Evolutionary conservation across 2,329 filamentous ascomycete species (phyloP), one percentile per base, ranked within the genome.

Genomic region (Hawksworthiomyces lignivorus): DNA sequence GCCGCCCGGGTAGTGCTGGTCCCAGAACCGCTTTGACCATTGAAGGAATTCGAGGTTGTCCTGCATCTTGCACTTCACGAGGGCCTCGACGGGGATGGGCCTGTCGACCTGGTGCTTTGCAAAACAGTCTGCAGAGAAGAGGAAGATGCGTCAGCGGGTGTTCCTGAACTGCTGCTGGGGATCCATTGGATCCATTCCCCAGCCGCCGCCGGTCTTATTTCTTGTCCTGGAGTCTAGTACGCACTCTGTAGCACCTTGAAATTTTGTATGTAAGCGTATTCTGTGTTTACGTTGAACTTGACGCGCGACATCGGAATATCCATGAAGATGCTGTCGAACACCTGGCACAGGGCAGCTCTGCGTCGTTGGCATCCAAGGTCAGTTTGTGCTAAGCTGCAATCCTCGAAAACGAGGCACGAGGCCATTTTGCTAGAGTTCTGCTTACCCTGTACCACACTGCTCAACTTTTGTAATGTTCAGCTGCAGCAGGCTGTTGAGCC

Each of bases 1-100:
- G 56, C 92, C 88, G 46, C 92, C 92, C 7, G 92, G 92, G 67
- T 87, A 98, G 73, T 96, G 88, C 61, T 96, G 87, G 59, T 98
- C 92, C 92, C 92, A 98, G 71, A 88, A 96, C 54, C 77, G 75
- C 77, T 98, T 98, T 46, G 82, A 82, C 84, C 88, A 98, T 69
- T 98, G 92, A 47, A 98, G 73, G 63, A 98, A 98, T 61, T 97
- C 92, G 55, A 98, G 84, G 70, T 98, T 98, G 66, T 98, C 92
- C 75, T 98, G 92, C 90, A 98, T 98, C 73, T 95, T 96, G 75
- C 92, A 98, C 67, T 97, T 98, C 56, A 92, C 79, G 46, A 98
- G 80, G 45, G 76, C 72, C 63, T 95, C 80, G 61, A 97, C 87
- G 46, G 87, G 87, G 54, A 98, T 82, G 21, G 84, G 83, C 62